These are phyloP conservation scores for Cercospora nicotianae DNA, from an alignment of 2,329 filamentous ascomycete species.

Conservation along the genomic window DNA sequence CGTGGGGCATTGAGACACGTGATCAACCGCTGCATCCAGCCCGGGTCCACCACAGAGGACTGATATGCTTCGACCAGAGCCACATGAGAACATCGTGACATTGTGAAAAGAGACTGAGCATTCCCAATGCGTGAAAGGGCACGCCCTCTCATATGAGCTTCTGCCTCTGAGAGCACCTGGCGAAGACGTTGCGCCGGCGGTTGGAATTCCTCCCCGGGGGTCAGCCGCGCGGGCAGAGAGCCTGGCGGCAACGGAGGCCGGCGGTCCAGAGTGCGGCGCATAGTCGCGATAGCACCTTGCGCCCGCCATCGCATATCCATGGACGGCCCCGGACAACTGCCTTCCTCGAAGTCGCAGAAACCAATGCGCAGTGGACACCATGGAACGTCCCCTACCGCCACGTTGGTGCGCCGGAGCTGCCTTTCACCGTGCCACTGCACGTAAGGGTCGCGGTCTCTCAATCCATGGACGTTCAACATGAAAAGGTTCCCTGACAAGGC, in stretches of 20 bases:
- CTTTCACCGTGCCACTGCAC: background rate
- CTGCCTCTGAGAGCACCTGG: background rate
- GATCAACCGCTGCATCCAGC: background rate
- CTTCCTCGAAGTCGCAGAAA: background rate
- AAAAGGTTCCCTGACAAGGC: background rate
- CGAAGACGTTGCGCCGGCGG: background rate
- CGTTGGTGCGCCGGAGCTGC: background rate
- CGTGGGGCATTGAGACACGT: background rate
- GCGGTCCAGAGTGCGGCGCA: background rate
- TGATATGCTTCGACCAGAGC: background rate
- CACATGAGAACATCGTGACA: background rate
- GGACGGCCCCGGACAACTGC: background rate
- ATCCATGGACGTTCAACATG: background rate
- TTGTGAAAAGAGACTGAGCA: background rate
- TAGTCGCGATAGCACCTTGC: background rate
- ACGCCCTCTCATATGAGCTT: background rate
- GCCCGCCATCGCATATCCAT: background rate
- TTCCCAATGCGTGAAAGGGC: background rate
- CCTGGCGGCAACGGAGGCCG: background rate
- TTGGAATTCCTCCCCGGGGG: background rate
- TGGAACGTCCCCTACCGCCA: background rate
- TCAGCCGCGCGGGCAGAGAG: background rate
- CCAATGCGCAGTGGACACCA: background rate
- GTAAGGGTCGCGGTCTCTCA: background rate
- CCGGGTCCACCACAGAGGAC: background rate